phyloP scores from a whole-genome alignment of 768 basidiomycete genomes.

The Dentipellis fragilis region DNA sequence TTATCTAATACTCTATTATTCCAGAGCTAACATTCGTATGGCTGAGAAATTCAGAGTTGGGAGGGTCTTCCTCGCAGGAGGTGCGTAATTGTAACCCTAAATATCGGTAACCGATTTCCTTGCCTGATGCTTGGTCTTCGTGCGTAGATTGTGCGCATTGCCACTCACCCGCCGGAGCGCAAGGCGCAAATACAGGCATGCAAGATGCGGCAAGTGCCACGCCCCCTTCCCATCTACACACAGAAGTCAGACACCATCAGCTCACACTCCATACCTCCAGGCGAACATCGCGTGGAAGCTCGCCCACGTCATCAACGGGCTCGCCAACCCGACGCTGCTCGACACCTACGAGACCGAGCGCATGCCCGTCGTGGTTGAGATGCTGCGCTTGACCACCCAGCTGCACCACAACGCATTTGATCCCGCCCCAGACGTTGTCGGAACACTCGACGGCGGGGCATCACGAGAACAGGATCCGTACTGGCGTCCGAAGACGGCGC shows the following conservation, averaged over 20 bases:
- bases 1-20: not conserved
- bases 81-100: conserved; percentile 21
- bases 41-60: conserved; percentile 30
- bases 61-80: conserved; percentile 38
- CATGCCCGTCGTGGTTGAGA: conserved; percentile 18
- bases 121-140: not conserved
- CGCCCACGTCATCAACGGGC: conserved; percentile 19
- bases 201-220: conserved; percentile 16
- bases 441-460: conserved; percentile 7
- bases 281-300: conserved; percentile 23
- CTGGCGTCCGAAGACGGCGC: conserved; percentile 14
- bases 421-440: conserved; percentile 10
- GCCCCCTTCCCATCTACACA: not conserved
- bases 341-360: conserved; percentile 21
- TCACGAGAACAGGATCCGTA: not conserved
- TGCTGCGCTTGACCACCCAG: conserved; percentile 26
- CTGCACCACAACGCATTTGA: conserved; percentile 18
- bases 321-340: conserved; percentile 17
- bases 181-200: conserved; percentile 22
- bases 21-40: conserved; percentile 39
- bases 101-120: not conserved
- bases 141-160: conserved; percentile 37
- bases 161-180: conserved; percentile 32
- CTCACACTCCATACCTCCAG: conserved; percentile 2
- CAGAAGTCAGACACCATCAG: too few species aligned